These are phyloP conservation scores for Cutaneotrichosporon cavernicola DNA, from an alignment of 1,284 basidiomycete genomes.

Conservation along the genomic window DNA sequence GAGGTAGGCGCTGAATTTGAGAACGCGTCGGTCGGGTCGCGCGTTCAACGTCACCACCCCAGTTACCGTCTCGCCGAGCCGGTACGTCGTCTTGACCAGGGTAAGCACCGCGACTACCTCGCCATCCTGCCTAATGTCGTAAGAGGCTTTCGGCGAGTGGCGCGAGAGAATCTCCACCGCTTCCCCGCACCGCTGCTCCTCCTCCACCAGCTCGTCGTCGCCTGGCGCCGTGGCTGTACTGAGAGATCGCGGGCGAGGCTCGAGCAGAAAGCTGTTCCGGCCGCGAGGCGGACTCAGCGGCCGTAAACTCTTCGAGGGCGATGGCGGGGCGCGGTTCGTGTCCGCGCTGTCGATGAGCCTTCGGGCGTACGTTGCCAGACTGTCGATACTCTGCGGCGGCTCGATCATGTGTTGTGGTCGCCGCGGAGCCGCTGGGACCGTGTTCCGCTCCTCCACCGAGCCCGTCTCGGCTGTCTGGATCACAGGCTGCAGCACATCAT, in stretches of 20 bases:
- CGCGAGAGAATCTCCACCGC: conserved; percentile 87
- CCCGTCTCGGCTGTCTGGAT: conserved; percentile 53
- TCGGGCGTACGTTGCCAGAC: conserved; percentile 37
- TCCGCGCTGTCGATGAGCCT: conserved; percentile 36
- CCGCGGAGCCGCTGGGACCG: background rate
- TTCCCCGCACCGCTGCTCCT: conserved; percentile 64
- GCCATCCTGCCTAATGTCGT: conserved; percentile 88
- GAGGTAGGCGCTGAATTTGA: conserved; percentile 74
- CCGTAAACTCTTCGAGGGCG: conserved; percentile 15
- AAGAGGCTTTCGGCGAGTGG: conserved; percentile 85
- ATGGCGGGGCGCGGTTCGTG: conserved; percentile 17
- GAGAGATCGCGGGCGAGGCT: background rate
- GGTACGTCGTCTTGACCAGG: conserved; percentile 80
- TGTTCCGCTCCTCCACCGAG: conserved; percentile 21
- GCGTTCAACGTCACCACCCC: conserved; percentile 85
- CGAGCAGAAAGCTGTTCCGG: background rate
- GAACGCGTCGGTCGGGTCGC: conserved; percentile 23
- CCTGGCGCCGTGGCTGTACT: background rate
- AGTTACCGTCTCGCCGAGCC: conserved; percentile 82
- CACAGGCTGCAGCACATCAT: conserved; percentile 48
- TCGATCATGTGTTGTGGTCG: conserved; percentile 10
- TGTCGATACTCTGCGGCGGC: conserved; percentile 20
- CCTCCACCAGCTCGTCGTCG: conserved; percentile 46
- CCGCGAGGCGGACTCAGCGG: conserved; percentile 9
- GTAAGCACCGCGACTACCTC: conserved; percentile 83